These are phyloP conservation scores for Metahyphopichia silvanorum DNA, from an alignment of 805 yeast species.

Conservation along the genomic window DNA sequence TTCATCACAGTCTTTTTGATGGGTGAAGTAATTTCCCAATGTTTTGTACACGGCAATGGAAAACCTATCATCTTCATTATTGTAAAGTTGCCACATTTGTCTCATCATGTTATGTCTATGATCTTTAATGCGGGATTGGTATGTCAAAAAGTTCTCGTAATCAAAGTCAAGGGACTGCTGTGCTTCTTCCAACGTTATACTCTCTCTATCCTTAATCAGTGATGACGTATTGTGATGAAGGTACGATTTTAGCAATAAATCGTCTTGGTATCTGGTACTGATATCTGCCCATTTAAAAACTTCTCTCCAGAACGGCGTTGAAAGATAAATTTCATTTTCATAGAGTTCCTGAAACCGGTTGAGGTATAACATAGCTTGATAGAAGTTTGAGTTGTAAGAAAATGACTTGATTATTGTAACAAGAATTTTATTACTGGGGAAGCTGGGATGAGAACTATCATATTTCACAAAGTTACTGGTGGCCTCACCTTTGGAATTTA, in stretches of 20 bases:
- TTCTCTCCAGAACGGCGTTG: conserved; percentile 30
- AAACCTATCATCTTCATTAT: conserved; percentile 18
- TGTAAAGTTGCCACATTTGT: conserved; percentile 35
- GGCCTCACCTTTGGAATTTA: conserved; percentile 19
- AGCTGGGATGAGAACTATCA: conserved; percentile 13
- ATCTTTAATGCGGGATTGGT: conserved; percentile 17
- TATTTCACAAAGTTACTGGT: conserved; percentile 5
- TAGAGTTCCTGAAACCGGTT: conserved; percentile 33
- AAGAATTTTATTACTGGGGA: conserved; percentile 23
- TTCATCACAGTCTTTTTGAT: conserved; percentile 13
- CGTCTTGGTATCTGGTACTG: conserved; percentile 26
- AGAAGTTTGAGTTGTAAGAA: conserved; percentile 28
- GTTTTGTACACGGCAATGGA: conserved; percentile 20
- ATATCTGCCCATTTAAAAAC: conserved; percentile 36
- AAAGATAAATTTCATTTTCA: conserved; percentile 14
- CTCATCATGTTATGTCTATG: conserved; percentile 23
- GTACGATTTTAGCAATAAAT: conserved; percentile 23
- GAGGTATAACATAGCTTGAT: conserved; percentile 29
- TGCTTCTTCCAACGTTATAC: conserved; percentile 19
- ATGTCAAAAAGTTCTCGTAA: conserved; percentile 33
- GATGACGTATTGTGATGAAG: conserved; percentile 14
- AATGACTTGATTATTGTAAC: conserved; percentile 29
- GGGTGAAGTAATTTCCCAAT: conserved; percentile 21
- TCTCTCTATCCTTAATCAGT: conserved; percentile 1
- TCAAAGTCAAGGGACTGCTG: conserved; percentile 34